Evolutionary conservation across 768 basidiomycete genomes (phyloP).

Genomic region (Suillus clintonianus): DNA sequence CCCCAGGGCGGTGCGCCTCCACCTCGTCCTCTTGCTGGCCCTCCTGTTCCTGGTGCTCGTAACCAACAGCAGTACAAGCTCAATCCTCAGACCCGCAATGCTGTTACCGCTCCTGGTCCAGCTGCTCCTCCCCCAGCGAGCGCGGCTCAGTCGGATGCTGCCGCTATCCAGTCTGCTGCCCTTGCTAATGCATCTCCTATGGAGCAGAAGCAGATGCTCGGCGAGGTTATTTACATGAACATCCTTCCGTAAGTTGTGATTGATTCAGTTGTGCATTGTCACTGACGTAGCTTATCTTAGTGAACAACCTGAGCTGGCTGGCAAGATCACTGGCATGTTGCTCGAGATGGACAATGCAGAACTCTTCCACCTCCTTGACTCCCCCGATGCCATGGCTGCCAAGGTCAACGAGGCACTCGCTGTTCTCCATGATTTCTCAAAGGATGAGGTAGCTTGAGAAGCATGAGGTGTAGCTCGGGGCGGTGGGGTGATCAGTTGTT

Average conservation of each 20-base stretch:
- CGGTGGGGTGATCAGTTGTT: conserved; percentile 7
- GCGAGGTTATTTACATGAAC: conserved; percentile 93
- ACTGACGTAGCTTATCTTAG: conserved; percentile 38
- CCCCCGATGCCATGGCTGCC: conserved; percentile 75
- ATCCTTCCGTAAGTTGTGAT: conserved; percentile 65
- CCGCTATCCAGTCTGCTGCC: conserved; percentile 61
- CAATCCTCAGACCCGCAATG: conserved; percentile 40
- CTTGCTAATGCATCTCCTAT: conserved; percentile 60
- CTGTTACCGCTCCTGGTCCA: conserved; percentile 24
- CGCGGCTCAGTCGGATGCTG: conserved; percentile 49
- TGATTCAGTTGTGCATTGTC: conserved; percentile 2
- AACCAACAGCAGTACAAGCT: conserved; percentile 34
- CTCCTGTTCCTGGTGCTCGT: conserved; percentile 44
- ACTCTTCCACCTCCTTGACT: conserved; percentile 85
- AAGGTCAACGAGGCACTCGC: conserved; percentile 92
- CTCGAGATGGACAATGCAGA: conserved; percentile 99
- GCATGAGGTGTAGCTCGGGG: conserved; percentile 5
- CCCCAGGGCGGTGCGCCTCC: conserved; percentile 43
- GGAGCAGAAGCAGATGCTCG: conserved; percentile 99
- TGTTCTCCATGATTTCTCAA: conserved; percentile 84
- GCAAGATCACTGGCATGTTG: conserved; percentile 98
- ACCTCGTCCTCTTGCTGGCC: conserved; percentile 44
- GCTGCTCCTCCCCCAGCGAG: conserved; percentile 35
- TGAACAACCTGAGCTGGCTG: conserved; percentile 88
- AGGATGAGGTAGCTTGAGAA: conserved; percentile 28